Base-by-base conservation (phyloP, 495 filamentous ascomycete species). In the Lophium mytilinum region DNA sequence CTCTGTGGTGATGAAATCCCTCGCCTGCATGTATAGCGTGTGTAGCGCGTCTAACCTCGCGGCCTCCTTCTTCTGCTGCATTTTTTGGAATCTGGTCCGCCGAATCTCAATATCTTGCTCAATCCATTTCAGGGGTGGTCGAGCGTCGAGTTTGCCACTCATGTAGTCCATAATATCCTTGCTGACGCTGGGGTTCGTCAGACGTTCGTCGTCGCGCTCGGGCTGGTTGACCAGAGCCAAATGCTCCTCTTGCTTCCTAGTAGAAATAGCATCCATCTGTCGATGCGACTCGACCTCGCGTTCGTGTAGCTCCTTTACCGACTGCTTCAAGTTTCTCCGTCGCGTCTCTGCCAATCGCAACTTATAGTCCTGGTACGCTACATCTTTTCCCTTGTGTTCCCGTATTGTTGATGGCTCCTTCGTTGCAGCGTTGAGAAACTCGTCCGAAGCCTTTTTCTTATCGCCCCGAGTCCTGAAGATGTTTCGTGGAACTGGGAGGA, bases 401-500 rank as follows among this genome's bases (percentile, higher is more conserved):
- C 51, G 55, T 10, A 19, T 8, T 9, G 41, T 52, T 18, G 47
- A 40, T 4, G 73, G 74, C 42, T 71, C 60, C 9, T 61, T 70
- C 9, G 76, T 78, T 1, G 70, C 63, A 24, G 69, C 69, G 51
- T 68, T 68, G 51, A 85, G 63, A 68, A 83, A 87, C 56, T 71
- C 68, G 36, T 75, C 61, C 36, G 75, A 71, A 34, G 79, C 73
- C 67, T 84, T 83, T 61, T 82, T 72, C 63, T 54, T 70, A 68
- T 37, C 72, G 69, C 59, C 62, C 0, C 76, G 76, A 67, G 51
- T 59, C 37, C 62, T 58, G 59, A 90, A 89, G 51, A 90, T 67
- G 50, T 83, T 73, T 52, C 84, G 78, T 34, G 87, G 88, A 6
- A 81, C 75, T 9, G 87, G 87, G 1, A 91, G 81, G 19, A 79